Conservation (phyloP, 108 stramenopile genomes). For the Discostella stelligeroides region DNA sequence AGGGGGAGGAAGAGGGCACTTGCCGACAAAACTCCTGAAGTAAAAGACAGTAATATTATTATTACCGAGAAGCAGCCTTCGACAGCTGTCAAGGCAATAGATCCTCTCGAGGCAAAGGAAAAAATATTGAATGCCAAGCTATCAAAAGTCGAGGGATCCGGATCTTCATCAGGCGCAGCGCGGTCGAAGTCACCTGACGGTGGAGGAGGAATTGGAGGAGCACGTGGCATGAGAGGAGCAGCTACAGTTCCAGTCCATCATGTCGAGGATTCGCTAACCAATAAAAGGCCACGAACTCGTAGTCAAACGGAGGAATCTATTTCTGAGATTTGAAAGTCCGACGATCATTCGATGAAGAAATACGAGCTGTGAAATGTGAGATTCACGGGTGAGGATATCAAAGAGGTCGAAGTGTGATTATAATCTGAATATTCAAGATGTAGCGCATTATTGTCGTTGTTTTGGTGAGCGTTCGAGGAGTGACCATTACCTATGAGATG, state of each 20-base stretch:
- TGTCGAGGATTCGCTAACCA: constrained; percentile 14
- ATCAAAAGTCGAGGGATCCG: constrained; percentile 34
- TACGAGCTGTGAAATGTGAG: no score
- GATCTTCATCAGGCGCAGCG: constrained; percentile 3
- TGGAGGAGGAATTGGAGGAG: not conserved
- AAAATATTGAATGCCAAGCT: constrained; percentile 48
- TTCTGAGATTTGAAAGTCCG: not conserved
- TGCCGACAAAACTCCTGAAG: constrained; percentile 20
- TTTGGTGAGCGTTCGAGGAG: no score
- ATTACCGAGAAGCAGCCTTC: constrained; percentile 2
- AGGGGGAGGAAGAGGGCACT: constrained; percentile 33
- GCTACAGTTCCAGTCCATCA: constrained; percentile 15
- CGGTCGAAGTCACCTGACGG: constrained; percentile 29
- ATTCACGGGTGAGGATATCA: no score
- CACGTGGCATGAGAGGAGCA: constrained; percentile 30
- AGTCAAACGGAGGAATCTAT: constrained; percentile 24
- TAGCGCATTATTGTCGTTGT: no score
- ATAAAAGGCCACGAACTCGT: constrained; percentile 10
- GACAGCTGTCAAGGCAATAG: constrained; percentile 3
- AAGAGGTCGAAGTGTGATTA: no score
- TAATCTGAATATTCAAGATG: no score
- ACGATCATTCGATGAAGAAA: not conserved
- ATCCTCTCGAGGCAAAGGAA: constrained; percentile 14
- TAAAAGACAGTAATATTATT: constrained; percentile 7
- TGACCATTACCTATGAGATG: no score